Evolutionary conservation across 257 asterid genomes (phyloP).

Genomic region (Nyctanthes arbortristis): DNA sequence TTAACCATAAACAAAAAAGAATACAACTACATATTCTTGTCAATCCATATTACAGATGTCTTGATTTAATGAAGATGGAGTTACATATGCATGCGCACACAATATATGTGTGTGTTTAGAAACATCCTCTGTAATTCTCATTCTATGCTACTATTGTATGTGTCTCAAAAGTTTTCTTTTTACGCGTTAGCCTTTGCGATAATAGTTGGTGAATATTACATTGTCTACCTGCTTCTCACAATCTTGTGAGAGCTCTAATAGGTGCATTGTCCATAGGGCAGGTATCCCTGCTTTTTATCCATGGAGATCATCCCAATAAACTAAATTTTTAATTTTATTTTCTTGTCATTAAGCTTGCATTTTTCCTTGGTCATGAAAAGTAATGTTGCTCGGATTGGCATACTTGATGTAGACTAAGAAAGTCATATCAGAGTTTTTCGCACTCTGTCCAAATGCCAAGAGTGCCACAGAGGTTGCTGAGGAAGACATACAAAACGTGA

Average conservation of each 20-base stretch:
- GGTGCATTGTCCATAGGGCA: neutral
- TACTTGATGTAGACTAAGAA: constrained; percentile 41
- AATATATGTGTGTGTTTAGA: too few species aligned
- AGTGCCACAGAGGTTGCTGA: constrained; percentile 49
- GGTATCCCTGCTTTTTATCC: neutral
- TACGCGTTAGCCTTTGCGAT: neutral
- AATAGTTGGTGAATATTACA: neutral
- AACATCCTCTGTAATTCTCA: too few species aligned
- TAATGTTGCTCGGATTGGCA: neutral
- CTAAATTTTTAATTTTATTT: neutral
- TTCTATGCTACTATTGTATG: neutral
- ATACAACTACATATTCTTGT: too few species aligned
- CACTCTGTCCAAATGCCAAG: constrained; percentile 76
- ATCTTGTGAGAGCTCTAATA: neutral
- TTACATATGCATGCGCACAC: too few species aligned
- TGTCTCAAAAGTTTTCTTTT: neutral
- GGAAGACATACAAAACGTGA: constrained; percentile 54
- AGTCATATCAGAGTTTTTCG: constrained; percentile 52
- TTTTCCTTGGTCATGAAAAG: neutral
- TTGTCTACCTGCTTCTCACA: neutral
- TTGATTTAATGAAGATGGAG: too few species aligned
- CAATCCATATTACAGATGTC: too few species aligned
- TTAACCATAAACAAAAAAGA: too few species aligned
- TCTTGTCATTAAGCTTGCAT: neutral
- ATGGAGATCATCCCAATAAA: neutral